Evolutionary conservation across 208 protist species (phyloP), one percentile per base, ranked within the genome.

Genomic region (Leishmania braziliensis): DNA sequence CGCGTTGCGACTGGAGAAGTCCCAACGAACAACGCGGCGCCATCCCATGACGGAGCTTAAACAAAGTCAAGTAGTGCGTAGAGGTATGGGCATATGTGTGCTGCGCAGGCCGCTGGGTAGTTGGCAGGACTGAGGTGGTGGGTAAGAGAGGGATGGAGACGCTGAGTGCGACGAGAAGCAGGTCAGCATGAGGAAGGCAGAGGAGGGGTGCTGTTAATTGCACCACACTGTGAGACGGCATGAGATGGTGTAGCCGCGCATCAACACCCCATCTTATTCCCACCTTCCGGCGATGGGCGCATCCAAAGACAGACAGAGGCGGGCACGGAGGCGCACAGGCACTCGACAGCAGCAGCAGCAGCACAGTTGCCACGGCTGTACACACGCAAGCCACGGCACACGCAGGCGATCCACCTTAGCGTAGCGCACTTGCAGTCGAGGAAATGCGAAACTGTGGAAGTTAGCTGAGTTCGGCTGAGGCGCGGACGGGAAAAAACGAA

Each of bases 21-120:
- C 54, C 74, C 20, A 18, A 53, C 39, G 10, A 3, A 66, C 60
- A 63, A 76, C 46, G 20, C 43, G 80, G 43, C 66, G 80, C 80
- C 80, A 84, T 69, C 75, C 54, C 80, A 84, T 84, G 50, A 18
- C 50, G 43, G 46, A 51, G 23, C n/a, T 58, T 18, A 26, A 71
- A 75, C 26, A 71, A 65, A 70, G 60, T 23, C 62, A 6, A 68
- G 8, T 29, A 39, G 62, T 68, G 43, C 23, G 68, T 26, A 29
- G 1, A 29, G 33, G 18, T 72, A 51, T 50, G 68, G 12, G 43
- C 43, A 51, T 72, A 29, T 46, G 68, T 50, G 43, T 10, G 26
- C 20, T 29, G 33, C 5, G 62, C 33, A 10, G 33, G 62, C 33
- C 29, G 29, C 62, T 29, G 62, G 5, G 68, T 46, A 26, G 16